Percentiles rank a stretch among this genome's conserved stretches.
phyloP scores from a whole-genome alignment of 352 stramenopile species.

The Phytopythium helicoides region DNA sequence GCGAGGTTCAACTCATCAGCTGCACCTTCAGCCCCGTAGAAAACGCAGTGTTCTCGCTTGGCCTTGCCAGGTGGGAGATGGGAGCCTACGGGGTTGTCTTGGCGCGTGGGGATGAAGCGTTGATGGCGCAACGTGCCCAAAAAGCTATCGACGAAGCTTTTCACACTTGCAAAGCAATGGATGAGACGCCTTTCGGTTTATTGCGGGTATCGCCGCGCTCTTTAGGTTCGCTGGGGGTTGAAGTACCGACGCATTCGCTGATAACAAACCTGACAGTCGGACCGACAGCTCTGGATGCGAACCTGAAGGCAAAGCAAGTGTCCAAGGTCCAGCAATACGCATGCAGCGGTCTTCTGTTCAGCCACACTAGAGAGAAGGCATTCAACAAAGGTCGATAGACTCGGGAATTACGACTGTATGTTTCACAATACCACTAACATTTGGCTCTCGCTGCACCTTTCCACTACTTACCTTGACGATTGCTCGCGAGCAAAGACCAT shows the following conservation, averaged over 20 bases:
- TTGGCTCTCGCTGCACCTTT: no score
- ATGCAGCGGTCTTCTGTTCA: background rate
- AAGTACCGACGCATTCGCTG: background rate
- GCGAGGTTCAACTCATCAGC: background rate
- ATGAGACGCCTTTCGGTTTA: background rate
- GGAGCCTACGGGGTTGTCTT: background rate
- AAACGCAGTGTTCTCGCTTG: conserved; percentile 1
- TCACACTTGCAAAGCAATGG: background rate
- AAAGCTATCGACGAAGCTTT: background rate
- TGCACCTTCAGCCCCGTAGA: background rate
- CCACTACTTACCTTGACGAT: no score
- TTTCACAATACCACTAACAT: no score
- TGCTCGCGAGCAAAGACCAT: no score
- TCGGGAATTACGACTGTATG: no score
- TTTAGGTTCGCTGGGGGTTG: no score
- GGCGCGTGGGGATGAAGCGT: background rate
- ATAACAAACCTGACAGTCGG: conserved; percentile 1
- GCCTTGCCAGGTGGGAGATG: background rate
- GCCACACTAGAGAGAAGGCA: no score
- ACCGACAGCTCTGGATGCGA: background rate
- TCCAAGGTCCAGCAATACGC: background rate
- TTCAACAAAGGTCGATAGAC: no score
- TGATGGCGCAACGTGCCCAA: background rate
- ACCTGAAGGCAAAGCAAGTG: no score
- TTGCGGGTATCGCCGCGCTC: background rate